phyloP scores from a whole-genome alignment of 73 alveolate species.

The Diophrys sp. region DNA sequence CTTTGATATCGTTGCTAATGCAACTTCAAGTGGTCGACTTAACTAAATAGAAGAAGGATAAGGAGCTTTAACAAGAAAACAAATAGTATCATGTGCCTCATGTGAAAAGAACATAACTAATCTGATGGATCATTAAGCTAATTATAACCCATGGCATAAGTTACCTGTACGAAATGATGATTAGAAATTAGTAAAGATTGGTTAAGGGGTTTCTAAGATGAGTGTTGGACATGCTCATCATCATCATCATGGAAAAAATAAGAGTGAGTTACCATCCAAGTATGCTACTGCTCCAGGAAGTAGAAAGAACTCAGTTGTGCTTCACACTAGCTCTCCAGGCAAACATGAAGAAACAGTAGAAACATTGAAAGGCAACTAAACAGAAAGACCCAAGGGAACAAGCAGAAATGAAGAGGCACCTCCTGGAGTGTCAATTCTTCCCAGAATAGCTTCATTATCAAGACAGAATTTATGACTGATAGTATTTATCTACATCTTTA shows the following conservation, averaged over 20 bases:
- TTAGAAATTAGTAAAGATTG: background rate
- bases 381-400: too few species aligned
- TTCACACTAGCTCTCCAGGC: background rate
- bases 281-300: background rate
- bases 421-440: too few species aligned
- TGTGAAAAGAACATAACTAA: background rate
- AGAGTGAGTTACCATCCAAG: background rate
- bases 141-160: background rate
- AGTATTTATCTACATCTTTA: too few species aligned
- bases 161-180: background rate
- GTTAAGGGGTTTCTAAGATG: background rate
- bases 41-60: background rate
- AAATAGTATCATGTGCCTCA: background rate
- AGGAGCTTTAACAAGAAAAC: background rate
- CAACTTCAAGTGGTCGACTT: background rate
- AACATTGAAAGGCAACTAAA: too few species aligned
- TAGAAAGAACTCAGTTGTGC: background rate
- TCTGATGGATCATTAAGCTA: background rate
- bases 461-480: too few species aligned
- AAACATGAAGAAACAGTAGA: too few species aligned
- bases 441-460: too few species aligned
- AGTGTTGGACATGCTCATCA: too few species aligned
- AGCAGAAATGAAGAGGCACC: too few species aligned
- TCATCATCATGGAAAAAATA: background rate
- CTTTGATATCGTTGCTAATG: background rate